These are phyloP conservation scores for Nitzschia sp. DNA, from an alignment of 108 stramenopile genomes.

Conservation along the genomic window DNA sequence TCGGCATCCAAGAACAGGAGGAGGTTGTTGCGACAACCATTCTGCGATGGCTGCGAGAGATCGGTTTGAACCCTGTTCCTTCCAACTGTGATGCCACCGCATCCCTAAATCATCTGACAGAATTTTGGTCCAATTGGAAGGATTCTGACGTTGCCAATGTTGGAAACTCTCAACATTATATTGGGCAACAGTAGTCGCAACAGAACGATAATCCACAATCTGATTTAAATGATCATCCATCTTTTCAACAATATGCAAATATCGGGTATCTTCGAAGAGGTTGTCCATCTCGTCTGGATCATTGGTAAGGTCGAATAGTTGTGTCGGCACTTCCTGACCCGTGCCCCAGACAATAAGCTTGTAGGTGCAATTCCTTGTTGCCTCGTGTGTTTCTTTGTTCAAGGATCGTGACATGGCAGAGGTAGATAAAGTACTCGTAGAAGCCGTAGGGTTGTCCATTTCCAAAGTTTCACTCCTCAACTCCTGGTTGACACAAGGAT, in stretches of 20 bases:
- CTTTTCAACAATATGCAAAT: background rate
- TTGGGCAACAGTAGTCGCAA: conserved; percentile 24
- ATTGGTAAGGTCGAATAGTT: conserved; percentile 27
- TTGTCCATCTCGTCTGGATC: conserved; percentile 22
- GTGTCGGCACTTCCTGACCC: conserved; percentile 19
- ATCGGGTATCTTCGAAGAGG: conserved; percentile 14
- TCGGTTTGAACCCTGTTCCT: background rate
- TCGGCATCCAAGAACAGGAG: conserved; percentile 15
- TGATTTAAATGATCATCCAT: conserved; percentile 13
- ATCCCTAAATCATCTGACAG: background rate
- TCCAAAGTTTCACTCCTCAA: no score
- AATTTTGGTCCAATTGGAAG: conserved; percentile 4
- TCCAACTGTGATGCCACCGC: conserved; percentile 11
- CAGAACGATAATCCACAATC: conserved; percentile 15
- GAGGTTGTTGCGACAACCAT: background rate
- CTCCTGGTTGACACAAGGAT: background rate
- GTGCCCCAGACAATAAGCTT: conserved; percentile 34
- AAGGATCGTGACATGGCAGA: background rate
- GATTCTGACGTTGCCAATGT: conserved; percentile 16
- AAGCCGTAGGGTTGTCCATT: background rate
- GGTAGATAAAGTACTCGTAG: background rate
- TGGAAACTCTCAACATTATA: conserved; percentile 22
- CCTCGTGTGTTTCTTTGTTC: background rate
- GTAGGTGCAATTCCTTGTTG: background rate
- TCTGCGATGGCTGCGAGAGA: conserved; percentile 14